Evolutionary conservation across 768 basidiomycete species (phyloP).

Genomic region (Kwoniella bestiolae): DNA sequence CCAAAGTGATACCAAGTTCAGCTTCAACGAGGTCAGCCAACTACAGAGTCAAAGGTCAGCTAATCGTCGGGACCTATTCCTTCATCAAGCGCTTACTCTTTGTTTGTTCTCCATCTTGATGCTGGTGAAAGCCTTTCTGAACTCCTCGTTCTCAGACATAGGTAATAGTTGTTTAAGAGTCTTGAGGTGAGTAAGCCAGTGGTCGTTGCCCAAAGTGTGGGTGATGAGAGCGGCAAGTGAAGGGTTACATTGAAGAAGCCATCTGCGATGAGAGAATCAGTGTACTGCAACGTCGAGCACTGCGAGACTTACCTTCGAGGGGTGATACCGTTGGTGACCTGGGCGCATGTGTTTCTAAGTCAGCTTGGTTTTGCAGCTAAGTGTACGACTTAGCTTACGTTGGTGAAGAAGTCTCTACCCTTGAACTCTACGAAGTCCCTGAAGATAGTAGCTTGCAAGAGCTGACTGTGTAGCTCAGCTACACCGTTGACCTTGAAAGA

Average conservation of each 20-base stretch:
- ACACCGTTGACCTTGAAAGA: constrained; percentile 73
- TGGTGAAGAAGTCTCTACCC: constrained; percentile 69
- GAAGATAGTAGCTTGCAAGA: constrained; percentile 69
- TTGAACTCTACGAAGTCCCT: constrained; percentile 89
- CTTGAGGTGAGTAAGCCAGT: constrained; percentile 77
- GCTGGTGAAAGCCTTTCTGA: constrained; percentile 78
- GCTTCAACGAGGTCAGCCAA: constrained; percentile 48
- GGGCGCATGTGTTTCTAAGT: constrained; percentile 62
- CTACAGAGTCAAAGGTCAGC: constrained; percentile 15
- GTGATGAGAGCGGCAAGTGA: constrained; percentile 82
- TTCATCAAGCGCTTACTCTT: constrained; percentile 72
- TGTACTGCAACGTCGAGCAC: constrained; percentile 30
- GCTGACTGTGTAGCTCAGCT: constrained; percentile 90
- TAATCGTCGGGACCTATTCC: constrained; percentile 58
- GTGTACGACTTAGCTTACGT: constrained; percentile 15
- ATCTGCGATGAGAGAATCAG: constrained; percentile 28
- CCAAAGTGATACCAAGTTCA: constrained; percentile 52
- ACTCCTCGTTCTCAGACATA: constrained; percentile 70
- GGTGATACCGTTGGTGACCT: constrained; percentile 93
- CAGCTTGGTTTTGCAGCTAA: neutral
- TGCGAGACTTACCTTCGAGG: constrained; percentile 85
- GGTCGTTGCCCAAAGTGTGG: constrained; percentile 72
- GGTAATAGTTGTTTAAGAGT: constrained; percentile 78
- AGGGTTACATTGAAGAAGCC: constrained; percentile 75
- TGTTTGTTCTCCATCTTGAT: constrained; percentile 92